Evolutionary conservation across 2,329 filamentous ascomycete species (phyloP), one percentile per base, ranked within the genome.

Genomic region (Beauveria pseudobassiana): DNA sequence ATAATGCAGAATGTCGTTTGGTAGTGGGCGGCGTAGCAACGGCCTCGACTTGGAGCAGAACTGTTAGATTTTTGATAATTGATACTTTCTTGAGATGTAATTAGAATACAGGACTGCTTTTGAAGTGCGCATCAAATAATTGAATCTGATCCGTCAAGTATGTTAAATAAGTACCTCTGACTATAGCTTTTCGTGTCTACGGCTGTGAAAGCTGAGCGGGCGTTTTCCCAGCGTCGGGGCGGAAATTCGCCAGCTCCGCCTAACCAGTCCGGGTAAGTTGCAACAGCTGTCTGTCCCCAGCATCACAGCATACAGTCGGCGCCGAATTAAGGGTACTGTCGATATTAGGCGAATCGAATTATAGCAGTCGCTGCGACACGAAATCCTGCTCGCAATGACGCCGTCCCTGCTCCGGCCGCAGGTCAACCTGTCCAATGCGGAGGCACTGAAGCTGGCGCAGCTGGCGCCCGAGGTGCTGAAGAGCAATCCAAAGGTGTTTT

Each of bases 371-470:
- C 16, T 26, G 22, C 10, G 24, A 53, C 40, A 20, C 43, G 14
- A 38, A 5, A 45, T 24, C 18, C 46, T 24, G 45, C 46, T 57
- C 59, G 69, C 48, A 18, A 85, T 85, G 82, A 69, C 76, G 14
- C 77, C 78, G 6, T 80, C 83, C 45, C 76, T 87, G 20, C 75
- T 85, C 61, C 80, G 81, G 63, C 82, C 84, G 7, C 82, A 84
- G 43, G 78, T 78, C 68, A 78, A 83, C 67, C 78, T 87, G 40
- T 77, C 84, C 34, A 81, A 82, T 12, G 74, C 77, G 34, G 80
- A 81, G 65, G 84, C 82, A 58, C 75, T 87, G 63, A 73, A 80
- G 66, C 75, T 86, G 61, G 83, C 85, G n/a, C 83, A 87, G 68
- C 79, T 83, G 74, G 85, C 85, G 64, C 84, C 85, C 1, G 69